Evolutionary conservation across 2,329 filamentous ascomycete genomes (phyloP), one percentile per base, ranked within the genome.

Genomic region (Paecilomyces sp.): DNA sequence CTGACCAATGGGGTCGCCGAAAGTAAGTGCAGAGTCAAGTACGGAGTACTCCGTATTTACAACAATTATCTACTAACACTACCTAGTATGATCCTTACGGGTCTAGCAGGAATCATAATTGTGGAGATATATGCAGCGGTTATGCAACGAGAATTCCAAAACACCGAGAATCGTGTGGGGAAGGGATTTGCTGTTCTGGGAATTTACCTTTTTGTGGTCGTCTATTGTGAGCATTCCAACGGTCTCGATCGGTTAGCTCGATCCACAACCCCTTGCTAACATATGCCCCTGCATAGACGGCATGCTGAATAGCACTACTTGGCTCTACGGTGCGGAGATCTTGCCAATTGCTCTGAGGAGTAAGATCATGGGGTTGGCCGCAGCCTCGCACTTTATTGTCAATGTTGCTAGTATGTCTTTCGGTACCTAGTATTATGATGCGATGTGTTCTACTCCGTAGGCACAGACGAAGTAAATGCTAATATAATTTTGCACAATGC

Each of bases 141-240:
- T 51, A 85, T 86, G 82, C 83, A 85, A 68, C 74, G 76, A 30
- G 68, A 78, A 54, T 86, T 85, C 66, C 82, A 85, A 65, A 74
- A 82, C 61, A 83, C 79, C 0, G 68, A 82, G 59, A 85, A 85
- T 66, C 71, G 72, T 3, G 66, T 84, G 30, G 83, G 83, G 41
- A 85, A 86, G 65, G 83, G 82, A 0, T 86, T 85, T 65, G 81
- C 83, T 0, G 79, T 86, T 30, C 71, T 85, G 1, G 83, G 83
- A 0, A 85, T 86, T 28, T 86, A 85, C 61, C 72, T 85, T 0
- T 85, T 85, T 61, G 83, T 82, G 1, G 77, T 84, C 2, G 75
- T 70, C 18, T 85, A 84, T 63, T 85, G 80, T 82, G 65, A 63
- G 78, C 68, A 47, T 47, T 47, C n/a, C 36, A n/a, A 5, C n/a